Evolutionary conservation across 441 rosid genomes (phyloP).

Genomic region (Geranium incanum): DNA sequence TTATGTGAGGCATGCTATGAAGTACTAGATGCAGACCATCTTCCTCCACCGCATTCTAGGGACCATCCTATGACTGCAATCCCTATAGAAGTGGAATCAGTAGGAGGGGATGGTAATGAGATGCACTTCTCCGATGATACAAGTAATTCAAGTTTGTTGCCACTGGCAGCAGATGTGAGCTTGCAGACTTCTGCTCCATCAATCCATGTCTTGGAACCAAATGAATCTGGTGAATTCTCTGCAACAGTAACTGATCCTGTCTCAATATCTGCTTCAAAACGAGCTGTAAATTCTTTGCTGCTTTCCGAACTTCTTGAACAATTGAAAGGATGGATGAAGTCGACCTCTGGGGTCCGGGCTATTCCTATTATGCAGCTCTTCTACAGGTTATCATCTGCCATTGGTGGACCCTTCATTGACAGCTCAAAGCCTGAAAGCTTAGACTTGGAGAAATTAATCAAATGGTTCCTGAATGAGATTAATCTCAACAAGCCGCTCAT

Average conservation of each 20-base stretch:
- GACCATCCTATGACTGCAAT: conserved; percentile 98
- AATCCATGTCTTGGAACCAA: conserved; percentile 89
- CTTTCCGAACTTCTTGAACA: conserved; percentile 91
- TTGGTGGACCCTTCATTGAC: conserved; percentile 95
- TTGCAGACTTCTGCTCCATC: conserved; percentile 72
- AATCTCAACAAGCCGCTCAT: conserved; percentile 68
- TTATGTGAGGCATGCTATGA: conserved; percentile 96
- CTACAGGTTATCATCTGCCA: conserved; percentile 95
- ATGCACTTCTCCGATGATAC: conserved; percentile 71
- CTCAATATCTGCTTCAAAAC: conserved; percentile 93
- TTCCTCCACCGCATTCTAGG: conserved; percentile 93
- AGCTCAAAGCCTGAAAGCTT: conserved; percentile 76
- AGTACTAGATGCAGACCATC: conserved; percentile 78
- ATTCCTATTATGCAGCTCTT: conserved; percentile 97
- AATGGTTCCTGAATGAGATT: conserved; percentile 91
- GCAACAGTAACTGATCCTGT: conserved; percentile 66
- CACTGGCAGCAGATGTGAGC: conserved; percentile 40
- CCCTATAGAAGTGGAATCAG: conserved; percentile 90
- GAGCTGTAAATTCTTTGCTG: conserved; percentile 92
- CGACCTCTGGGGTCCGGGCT: conserved; percentile 81
- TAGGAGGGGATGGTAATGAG: conserved; percentile 81
- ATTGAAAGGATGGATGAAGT: conserved; percentile 95
- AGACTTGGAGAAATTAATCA: conserved; percentile 79
- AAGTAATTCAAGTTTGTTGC: conserved; percentile 53
- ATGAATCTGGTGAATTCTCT: conserved; percentile 81